Evolutionary conservation across 805 yeast genomes (phyloP).

Genomic region (Ogataea trehalophila): DNA sequence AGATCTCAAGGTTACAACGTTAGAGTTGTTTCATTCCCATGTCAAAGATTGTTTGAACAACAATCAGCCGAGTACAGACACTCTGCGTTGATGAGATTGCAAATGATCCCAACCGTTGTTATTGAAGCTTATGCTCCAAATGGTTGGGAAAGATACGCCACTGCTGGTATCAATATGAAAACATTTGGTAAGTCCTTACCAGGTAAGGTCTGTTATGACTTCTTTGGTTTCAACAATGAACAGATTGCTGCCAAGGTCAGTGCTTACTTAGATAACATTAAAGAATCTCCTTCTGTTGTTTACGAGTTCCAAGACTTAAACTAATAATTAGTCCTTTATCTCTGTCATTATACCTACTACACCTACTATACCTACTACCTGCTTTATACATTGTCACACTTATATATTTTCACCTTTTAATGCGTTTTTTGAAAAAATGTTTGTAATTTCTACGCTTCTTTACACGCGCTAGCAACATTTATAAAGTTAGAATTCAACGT

Average conservation of each 20-base stretch:
- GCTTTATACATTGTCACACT: too few relatives aligned
- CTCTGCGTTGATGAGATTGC: conserved; percentile 80
- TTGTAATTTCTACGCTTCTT: too few relatives aligned
- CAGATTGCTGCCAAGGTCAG: conserved; percentile 59
- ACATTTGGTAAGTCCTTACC: conserved; percentile 97
- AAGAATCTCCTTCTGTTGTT: conserved; percentile 12
- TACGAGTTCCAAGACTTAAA: conserved; percentile 31
- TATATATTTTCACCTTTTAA: too few relatives aligned
- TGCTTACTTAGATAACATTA: conserved; percentile 16
- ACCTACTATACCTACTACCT: too few relatives aligned
- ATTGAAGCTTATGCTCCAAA: conserved; percentile 87
- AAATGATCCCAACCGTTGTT: conserved; percentile 76
- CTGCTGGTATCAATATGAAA: conserved; percentile 92
- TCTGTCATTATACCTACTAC: not conserved
- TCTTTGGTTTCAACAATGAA: conserved; percentile 85
- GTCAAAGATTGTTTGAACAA: conserved; percentile 79
- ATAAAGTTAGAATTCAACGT: too few relatives aligned
- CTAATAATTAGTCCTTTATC: not conserved
- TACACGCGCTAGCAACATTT: too few relatives aligned
- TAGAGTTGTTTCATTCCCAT: conserved; percentile 88
- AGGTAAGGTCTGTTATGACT: conserved; percentile 72
- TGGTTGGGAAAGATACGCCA: conserved; percentile 95
- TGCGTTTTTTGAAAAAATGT: too few relatives aligned
- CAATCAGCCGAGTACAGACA: conserved; percentile 81
- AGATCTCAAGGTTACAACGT: conserved; percentile 61